These are phyloP conservation scores for Ophiostoma tasmaniense DNA, from an alignment of 2,329 filamentous ascomycete species.

Conservation along the genomic window DNA sequence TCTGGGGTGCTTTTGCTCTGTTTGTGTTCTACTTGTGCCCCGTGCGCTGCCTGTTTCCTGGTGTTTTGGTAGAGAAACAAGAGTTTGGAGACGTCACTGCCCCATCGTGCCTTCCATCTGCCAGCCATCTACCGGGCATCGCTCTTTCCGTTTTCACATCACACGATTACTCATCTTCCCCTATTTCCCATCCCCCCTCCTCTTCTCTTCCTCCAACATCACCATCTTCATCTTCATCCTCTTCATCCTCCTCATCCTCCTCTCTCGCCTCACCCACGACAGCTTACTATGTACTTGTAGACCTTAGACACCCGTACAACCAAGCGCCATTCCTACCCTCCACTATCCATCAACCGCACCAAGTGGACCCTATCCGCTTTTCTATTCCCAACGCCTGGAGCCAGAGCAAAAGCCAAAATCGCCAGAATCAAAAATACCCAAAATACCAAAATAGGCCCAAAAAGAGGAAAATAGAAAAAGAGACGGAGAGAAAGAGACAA, in stretches of 20 bases:
- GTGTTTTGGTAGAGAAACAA: background rate
- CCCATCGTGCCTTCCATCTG: background rate
- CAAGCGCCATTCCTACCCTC: constrained; percentile 15
- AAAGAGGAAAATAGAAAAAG: too few relatives aligned
- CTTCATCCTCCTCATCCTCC: background rate
- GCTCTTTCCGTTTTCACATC: background rate
- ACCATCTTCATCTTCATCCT: background rate
- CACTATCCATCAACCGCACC: constrained; percentile 11
- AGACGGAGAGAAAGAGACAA: background rate
- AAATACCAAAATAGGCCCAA: too few relatives aligned
- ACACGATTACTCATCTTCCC: background rate
- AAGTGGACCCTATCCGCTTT: constrained; percentile 13
- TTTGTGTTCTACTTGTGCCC: background rate
- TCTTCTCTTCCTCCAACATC: background rate
- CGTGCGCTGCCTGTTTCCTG: background rate
- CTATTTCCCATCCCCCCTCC: background rate
- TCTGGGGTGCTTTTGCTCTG: background rate
- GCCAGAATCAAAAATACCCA: too few relatives aligned
- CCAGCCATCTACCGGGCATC: background rate
- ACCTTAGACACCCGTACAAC: constrained; percentile 2
- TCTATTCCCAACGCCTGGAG: background rate
- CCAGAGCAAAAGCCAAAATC: too few relatives aligned
- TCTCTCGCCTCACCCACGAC: background rate
- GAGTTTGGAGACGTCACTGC: background rate
- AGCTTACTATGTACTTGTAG: too few relatives aligned